Evolutionary conservation across 768 basidiomycete genomes (phyloP), one percentile per base, ranked within the genome.

Genomic region (Auriscalpium orientale): DNA sequence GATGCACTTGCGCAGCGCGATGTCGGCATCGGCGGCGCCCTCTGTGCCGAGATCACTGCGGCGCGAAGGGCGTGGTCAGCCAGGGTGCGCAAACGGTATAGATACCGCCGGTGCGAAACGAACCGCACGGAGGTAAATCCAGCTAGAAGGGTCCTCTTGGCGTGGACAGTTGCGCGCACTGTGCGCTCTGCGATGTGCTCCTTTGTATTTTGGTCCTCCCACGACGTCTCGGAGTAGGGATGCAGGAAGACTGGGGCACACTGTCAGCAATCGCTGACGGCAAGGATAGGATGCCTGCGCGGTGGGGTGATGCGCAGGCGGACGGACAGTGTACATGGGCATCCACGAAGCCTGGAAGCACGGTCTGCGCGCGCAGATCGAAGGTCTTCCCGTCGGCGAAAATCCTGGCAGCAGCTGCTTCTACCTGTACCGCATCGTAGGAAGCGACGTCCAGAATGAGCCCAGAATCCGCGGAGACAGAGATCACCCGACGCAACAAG

Each of bases 21-120:
- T 68, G 61, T 86, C 83, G 16, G 83, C 81, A 62, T 85, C 84
- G 22, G 70, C 76, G 1, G 83, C 82, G 2, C 83, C 84, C 65
- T 86, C 84, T 1, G 84, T 85, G n/a, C 84, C 84, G 6, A 86
- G 71, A 62, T 85, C 84, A 35, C 83, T 83, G 62, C 45, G 46
- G 44, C 15, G 46, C 36, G 28, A 28, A 43, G 37, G 43, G 33
- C 11, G 50, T 47, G 45, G n/a, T 16, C 37, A 33, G 22, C 15
- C 34, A n/a, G 18, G 10, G n/a, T 15, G 10, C 34, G 35, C 37
- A 35, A 18, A 28, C n/a, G 21, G 28, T 20, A n/a, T 38, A 43
- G 28, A 20, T 56, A 16, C 15, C 8, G 8, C 2, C 22, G 49
- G 21, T 12, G 20, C n/a, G 16, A 40, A 21, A 38, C 28, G 22